These are phyloP conservation scores for Talaromyces sp. DNA, from an alignment of 2,329 filamentous ascomycete genomes.

Conservation along the genomic window DNA sequence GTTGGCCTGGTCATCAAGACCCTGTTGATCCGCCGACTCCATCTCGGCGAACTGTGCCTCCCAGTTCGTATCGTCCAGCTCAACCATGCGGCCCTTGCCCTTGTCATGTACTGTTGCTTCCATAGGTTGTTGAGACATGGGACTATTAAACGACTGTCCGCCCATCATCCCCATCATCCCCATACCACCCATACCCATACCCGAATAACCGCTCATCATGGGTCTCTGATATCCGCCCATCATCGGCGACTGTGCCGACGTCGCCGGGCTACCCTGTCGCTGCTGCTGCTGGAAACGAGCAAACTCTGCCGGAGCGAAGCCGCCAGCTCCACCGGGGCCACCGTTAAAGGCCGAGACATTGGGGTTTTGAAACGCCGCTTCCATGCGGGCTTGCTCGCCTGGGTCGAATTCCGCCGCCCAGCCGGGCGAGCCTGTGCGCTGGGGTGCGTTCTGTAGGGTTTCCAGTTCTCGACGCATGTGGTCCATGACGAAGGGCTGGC, in stretches of 20 bases:
- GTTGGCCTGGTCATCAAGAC: constrained; percentile 59
- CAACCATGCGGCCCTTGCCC: constrained; percentile 75
- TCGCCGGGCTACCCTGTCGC: constrained; percentile 53
- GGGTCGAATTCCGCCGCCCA: constrained; percentile 63
- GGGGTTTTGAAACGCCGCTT: constrained; percentile 57
- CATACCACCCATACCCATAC: constrained; percentile 47
- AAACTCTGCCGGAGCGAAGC: constrained; percentile 80
- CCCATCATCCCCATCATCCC: constrained; percentile 39
- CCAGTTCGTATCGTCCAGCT: constrained; percentile 91
- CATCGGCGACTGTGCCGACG: constrained; percentile 52
- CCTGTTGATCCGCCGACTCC: constrained; percentile 52
- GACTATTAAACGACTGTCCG: constrained; percentile 21
- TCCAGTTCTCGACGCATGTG: constrained; percentile 60
- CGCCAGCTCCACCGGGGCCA: constrained; percentile 31
- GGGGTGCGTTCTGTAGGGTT: constrained; percentile 42
- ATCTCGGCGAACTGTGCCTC: constrained; percentile 93
- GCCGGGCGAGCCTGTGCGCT: constrained; percentile 47
- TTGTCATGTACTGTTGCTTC: constrained; percentile 60
- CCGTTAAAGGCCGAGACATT: constrained; percentile 39
- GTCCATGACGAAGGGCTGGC: constrained; percentile 59
- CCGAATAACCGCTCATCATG: constrained; percentile 40
- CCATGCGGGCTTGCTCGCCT: constrained; percentile 62
- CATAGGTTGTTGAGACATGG: constrained; percentile 41
- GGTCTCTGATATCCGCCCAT: constrained; percentile 47
- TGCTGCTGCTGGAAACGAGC: constrained; percentile 75